Evolutionary conservation across 139 green algal genomes (phyloP).

Genomic region (Chlamydomonas eustigma): DNA sequence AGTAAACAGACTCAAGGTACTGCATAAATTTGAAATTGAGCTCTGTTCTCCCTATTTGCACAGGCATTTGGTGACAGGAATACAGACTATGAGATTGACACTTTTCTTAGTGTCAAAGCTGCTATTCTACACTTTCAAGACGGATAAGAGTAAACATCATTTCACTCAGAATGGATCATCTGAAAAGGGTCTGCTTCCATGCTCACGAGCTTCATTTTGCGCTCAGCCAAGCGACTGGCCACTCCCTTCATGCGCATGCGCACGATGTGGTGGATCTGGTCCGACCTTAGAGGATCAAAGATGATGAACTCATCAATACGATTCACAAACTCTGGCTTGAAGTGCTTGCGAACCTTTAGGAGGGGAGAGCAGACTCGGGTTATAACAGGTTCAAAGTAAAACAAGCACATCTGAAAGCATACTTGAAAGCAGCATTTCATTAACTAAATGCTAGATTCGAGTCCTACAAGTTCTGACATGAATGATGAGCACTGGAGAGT

Average conservation of each 20-base stretch:
- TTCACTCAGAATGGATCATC: too few species aligned
- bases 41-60: background rate
- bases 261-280: conserved; percentile 85
- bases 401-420: too few species aligned
- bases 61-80: background rate
- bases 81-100: too few species aligned
- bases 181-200: too few species aligned
- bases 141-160: too few species aligned
- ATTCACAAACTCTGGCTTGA: conserved; percentile 97
- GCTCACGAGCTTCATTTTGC: conserved; percentile 78
- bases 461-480: too few species aligned
- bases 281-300: conserved; percentile 74
- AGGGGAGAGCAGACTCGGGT: too few species aligned
- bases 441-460: too few species aligned
- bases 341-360: conserved; percentile 72
- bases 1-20: background rate
- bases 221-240: conserved; percentile 68
- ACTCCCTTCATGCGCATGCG: conserved; percentile 35
- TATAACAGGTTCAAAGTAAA: too few species aligned
- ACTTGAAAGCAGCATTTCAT: too few species aligned
- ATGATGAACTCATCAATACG: conserved; percentile 96
- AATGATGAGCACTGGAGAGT: background rate
- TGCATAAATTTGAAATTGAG: background rate
- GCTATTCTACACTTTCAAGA: too few species aligned
- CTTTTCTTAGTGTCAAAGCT: too few species aligned